A percentile compares a stretch with the other conserved stretches of the same genome.
Conservation (phyloP, 208 protist genomes). For the Polymyxa betae region DNA sequence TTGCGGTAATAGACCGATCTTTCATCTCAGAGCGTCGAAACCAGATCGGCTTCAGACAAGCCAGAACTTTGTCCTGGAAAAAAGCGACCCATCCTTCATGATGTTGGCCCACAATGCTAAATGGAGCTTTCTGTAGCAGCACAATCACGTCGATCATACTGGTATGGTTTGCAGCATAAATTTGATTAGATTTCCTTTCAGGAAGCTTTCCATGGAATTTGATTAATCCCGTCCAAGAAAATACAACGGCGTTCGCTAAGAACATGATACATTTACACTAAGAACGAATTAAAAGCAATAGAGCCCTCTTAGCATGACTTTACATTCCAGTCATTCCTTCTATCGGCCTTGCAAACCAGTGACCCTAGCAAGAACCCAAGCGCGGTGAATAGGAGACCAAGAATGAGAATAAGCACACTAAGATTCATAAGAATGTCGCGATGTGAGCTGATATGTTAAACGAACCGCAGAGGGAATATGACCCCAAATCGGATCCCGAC, state of each 20-base stretch:
- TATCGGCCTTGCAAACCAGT: not conserved
- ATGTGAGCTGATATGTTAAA: not conserved
- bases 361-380: not conserved
- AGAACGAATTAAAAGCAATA: not conserved
- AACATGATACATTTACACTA: conserved; percentile 27
- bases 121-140: conserved; percentile 11
- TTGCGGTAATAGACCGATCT: conserved; percentile 32
- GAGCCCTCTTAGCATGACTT: not conserved
- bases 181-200: conserved; percentile 31
- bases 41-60: conserved; percentile 41
- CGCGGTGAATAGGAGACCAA: not conserved
- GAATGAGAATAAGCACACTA: not conserved
- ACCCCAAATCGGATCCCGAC: conserved; percentile 15
- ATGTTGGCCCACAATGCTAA: conserved; percentile 54
- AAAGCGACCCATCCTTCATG: conserved; percentile 56
- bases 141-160: conserved; percentile 54
- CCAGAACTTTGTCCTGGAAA: conserved; percentile 39
- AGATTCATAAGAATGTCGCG: not conserved
- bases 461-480: conserved; percentile 6
- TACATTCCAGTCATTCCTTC: not conserved
- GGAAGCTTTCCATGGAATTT: conserved; percentile 20
- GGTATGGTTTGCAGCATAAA: conserved; percentile 55
- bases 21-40: conserved; percentile 49
- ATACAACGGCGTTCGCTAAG: not conserved
- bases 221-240: conserved; percentile 28